Evolutionary conservation across 2,329 filamentous ascomycete genomes (phyloP).

Genomic region (Aspergillus arachidicola): DNA sequence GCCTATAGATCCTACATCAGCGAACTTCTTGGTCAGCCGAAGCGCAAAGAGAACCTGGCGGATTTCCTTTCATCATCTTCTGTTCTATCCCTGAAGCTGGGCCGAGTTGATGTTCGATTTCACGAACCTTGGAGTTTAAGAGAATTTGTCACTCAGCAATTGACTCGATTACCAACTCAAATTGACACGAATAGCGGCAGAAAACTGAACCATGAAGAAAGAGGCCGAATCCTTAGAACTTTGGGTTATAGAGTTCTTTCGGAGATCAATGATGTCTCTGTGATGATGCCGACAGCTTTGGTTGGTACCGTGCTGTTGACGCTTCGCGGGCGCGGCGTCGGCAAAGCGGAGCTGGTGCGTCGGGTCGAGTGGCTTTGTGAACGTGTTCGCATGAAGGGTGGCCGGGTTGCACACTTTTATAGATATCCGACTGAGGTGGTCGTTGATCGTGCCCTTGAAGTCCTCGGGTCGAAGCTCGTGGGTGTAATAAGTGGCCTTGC

Average conservation of each 20-base stretch:
- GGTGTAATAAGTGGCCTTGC: slow-evolving; percentile 76
- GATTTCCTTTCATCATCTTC: slow-evolving; percentile 90
- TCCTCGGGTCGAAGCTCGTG: slow-evolving; percentile 86
- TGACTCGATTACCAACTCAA: slow-evolving; percentile 57
- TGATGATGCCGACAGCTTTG: slow-evolving; percentile 96
- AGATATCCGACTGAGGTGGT: slow-evolving; percentile 77
- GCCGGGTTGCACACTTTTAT: slow-evolving; percentile 90
- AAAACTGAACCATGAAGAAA: slow-evolving; percentile 54
- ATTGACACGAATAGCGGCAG: slow-evolving; percentile 38
- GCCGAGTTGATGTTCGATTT: slow-evolving; percentile 91
- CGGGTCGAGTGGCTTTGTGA: slow-evolving; percentile 88
- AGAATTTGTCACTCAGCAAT: slow-evolving; percentile 77
- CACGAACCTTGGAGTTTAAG: slow-evolving; percentile 93
- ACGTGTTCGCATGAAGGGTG: slow-evolving; percentile 81
- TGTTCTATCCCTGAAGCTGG: slow-evolving; percentile 83
- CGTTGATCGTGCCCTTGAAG: slow-evolving; percentile 85
- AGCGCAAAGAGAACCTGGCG: slow-evolving; percentile 89
- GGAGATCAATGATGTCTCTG: slow-evolving; percentile 93
- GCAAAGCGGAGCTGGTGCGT: slow-evolving; percentile 79
- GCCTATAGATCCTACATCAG: slow-evolving; percentile 76
- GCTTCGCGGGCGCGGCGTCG: slow-evolving; percentile 86
- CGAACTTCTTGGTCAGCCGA: slow-evolving; percentile 89
- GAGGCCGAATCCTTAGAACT: slow-evolving; percentile 76
- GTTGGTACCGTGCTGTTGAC: slow-evolving; percentile 94
- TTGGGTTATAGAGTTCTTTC: slow-evolving; percentile 90